A percentile compares a stretch with the other conserved stretches of the same genome.
These are phyloP conservation scores for Medicago arabica DNA, from an alignment of 306 rosid genomes.

Conservation along the genomic window DNA sequence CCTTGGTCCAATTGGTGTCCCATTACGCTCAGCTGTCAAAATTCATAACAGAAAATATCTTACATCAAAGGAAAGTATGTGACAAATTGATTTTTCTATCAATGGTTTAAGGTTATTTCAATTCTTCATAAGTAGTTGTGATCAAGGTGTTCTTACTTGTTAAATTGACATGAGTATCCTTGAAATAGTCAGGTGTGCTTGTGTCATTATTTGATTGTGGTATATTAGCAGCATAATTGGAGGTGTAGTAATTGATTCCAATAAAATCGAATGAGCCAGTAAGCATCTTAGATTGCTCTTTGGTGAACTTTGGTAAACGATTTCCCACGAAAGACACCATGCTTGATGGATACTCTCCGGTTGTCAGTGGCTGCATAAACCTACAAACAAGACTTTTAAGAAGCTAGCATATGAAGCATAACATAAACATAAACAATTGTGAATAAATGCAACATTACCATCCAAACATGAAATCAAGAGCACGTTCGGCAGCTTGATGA, in stretches of 20 bases:
- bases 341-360: slow-evolving; percentile 68
- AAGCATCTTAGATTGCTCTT: slow-evolving; percentile 52
- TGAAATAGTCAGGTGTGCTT: slow-evolving; percentile 20
- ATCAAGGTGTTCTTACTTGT: slow-evolving; percentile 47
- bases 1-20: not conserved
- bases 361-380: slow-evolving; percentile 67
- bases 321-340: slow-evolving; percentile 62
- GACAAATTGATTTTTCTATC: not conserved
- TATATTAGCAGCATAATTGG: slow-evolving; percentile 50
- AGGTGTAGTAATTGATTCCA: slow-evolving; percentile 74
- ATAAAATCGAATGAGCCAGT: slow-evolving; percentile 70
- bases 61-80: not conserved
- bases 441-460: slow-evolving; percentile 47
- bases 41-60: not conserved
- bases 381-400: slow-evolving; percentile 37
- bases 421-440: too few species aligned
- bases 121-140: not conserved
- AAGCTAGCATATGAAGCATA: too few species aligned
- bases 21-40: not conserved
- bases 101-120: not conserved
- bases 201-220: slow-evolving; percentile 21
- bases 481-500: slow-evolving; percentile 46
- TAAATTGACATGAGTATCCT: slow-evolving; percentile 49
- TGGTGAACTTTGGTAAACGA: slow-evolving; percentile 60
- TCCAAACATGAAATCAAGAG: slow-evolving; percentile 63